Conservation (phyloP, 176 grass and related monocot species). For the Eragrostis nindensis region DNA sequence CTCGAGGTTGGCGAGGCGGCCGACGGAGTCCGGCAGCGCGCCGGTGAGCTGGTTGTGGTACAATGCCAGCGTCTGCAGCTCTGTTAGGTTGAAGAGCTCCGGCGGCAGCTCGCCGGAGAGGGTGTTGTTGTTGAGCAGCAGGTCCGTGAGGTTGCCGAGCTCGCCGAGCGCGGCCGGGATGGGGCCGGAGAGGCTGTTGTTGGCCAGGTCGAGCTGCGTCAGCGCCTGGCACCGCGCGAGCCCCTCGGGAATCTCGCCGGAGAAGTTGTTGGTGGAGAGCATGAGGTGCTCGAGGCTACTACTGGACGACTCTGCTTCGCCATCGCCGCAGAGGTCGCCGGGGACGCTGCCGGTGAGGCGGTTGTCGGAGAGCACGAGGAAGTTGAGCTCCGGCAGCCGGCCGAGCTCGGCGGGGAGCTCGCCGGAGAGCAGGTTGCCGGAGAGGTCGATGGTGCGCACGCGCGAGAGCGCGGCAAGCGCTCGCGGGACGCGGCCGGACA, state of each 20-base stretch:
- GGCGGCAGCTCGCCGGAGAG: slow-evolving; percentile 64
- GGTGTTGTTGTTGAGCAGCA: slow-evolving; percentile 90
- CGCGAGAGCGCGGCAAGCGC: slow-evolving; percentile 54
- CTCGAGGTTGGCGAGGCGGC: slow-evolving; percentile 60
- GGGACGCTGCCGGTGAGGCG: slow-evolving; percentile 60
- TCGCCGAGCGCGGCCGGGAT: slow-evolving; percentile 65
- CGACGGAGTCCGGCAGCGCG: slow-evolving; percentile 59
- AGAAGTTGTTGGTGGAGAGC: slow-evolving; percentile 90
- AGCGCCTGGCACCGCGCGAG: slow-evolving; percentile 61
- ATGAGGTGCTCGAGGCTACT: slow-evolving; percentile 67
- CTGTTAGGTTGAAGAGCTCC: slow-evolving; percentile 68
- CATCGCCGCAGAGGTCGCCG: slow-evolving; percentile 50
- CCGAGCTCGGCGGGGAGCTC: slow-evolving; percentile 57
- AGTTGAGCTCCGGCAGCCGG: slow-evolving; percentile 61
- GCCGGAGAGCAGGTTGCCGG: slow-evolving; percentile 71
- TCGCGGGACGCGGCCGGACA: slow-evolving; percentile 63
- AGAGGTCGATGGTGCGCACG: slow-evolving; percentile 68
- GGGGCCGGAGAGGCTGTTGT: slow-evolving; percentile 73
- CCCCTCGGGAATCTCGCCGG: slow-evolving; percentile 67
- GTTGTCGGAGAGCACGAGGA: slow-evolving; percentile 80
- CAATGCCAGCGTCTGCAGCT: slow-evolving; percentile 62
- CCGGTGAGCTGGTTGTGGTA: slow-evolving; percentile 78
- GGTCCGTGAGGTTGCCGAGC: slow-evolving; percentile 71
- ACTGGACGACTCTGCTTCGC: neutral
- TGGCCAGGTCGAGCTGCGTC: slow-evolving; percentile 83